Evolutionary conservation across 371 early-diverging fungal species (phyloP), one percentile per base, ranked within the genome.

Genomic region (Chytridium lagenaria): DNA sequence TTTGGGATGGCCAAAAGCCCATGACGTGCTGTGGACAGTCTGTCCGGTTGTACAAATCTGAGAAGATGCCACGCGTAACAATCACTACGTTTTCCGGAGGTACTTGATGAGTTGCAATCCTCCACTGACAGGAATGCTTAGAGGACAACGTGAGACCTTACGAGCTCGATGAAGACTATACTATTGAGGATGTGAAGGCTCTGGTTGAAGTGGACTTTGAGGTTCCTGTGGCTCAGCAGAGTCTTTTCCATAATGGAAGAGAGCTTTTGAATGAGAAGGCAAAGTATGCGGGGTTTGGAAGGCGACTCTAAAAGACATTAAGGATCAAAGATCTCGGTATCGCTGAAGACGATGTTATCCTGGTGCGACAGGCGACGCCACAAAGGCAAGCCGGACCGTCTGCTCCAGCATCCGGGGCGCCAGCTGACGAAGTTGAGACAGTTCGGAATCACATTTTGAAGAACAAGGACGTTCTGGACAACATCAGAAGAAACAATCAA

Each of bases 181-280:
- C 69, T 31, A 36, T 95, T 63, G 93, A 91, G 75, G 92, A 92
- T 80, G 82, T 96, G 51, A 87, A 90, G 73, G 94, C 94, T 15
- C 84, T 95, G 19, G 84, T 93, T 30, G 95, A 95, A 78, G 90
- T 86, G 23, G 94, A 94, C 83, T 90, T 93, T 70, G 83, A 84
- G 2, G 84, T 91, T 36, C 84, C 92, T 0, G 83, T 88, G 15
- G 78, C 50, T 12, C 84, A 88, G 68, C 89, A 87, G 50, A 70
- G 80, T 1, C 69, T 92, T 36, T 78, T 78, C 69, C 86, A 88
- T 77, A 89, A 92, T 73, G 92, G 92, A 15, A 66, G 71, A 31
- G 84, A 79, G 67, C 82, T 95, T 10, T 69, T 69, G 5, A 91
- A 92, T 57, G 78, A 80, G 0, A 87, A 86, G 69, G 87, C 88